Percentiles rank a stretch among this genome's conserved stretches.
Evolutionary conservation across 2,329 filamentous ascomycete species (phyloP).

Genomic region (Colletotrichum sp.): DNA sequence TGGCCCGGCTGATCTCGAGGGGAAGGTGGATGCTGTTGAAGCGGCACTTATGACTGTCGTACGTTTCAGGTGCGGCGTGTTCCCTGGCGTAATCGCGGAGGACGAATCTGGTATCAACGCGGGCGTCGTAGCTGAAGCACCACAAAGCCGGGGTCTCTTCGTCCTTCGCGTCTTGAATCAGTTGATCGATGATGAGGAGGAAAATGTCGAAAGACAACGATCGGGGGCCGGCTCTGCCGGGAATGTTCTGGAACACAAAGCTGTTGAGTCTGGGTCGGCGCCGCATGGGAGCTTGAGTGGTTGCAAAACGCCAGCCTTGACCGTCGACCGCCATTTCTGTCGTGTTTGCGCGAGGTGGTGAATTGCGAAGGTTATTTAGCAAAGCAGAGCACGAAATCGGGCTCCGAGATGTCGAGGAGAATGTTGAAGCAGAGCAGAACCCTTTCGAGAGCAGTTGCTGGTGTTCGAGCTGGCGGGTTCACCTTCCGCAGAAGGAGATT

Average conservation of each 20-base stretch:
- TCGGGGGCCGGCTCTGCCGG: neutral
- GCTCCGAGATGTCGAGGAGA: neutral
- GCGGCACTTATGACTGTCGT: neutral
- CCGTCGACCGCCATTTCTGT: neutral
- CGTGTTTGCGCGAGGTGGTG: neutral
- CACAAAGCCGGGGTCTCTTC: neutral
- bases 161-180: neutral
- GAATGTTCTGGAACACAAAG: neutral
- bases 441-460: neutral
- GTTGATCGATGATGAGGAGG: neutral
- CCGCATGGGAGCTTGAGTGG: neutral
- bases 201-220: neutral
- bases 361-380: neutral
- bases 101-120: neutral
- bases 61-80: neutral
- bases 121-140: neutral
- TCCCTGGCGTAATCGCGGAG: neutral
- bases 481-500: neutral
- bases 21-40: neutral
- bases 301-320: neutral
- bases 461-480: neutral
- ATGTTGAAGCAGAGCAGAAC: neutral
- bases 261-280: neutral
- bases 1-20: neutral
- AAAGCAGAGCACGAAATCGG: neutral